phyloP scores from a whole-genome alignment of 2,329 filamentous ascomycete genomes.

The Bipolaris oryzae region DNA sequence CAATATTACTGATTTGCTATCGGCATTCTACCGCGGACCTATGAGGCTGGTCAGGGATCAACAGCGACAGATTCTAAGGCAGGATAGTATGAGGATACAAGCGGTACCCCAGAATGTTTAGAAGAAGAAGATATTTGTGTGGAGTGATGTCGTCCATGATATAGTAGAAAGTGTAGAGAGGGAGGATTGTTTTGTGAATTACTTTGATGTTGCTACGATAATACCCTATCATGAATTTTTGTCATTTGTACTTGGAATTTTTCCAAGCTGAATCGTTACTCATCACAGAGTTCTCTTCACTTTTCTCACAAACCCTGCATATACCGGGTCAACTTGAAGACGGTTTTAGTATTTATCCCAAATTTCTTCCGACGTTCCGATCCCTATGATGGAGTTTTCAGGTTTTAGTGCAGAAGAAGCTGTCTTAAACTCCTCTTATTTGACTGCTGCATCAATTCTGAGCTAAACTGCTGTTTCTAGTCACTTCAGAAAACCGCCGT shows the following conservation, averaged over 20 bases:
- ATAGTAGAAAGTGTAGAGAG: background rate
- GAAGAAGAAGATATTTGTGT: background rate
- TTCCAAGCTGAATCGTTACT: background rate
- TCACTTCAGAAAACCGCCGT: too few species aligned
- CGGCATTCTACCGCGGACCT: slow-evolving; percentile 36
- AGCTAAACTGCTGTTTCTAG: too few species aligned
- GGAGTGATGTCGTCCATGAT: background rate
- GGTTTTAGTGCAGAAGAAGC: too few species aligned
- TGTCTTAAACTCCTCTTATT: too few species aligned
- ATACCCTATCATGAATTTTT: background rate
- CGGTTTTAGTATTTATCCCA: too few species aligned
- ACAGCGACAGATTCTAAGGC: slow-evolving; percentile 30
- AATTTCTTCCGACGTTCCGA: too few species aligned
- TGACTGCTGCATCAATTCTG: too few species aligned
- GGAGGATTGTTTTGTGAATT: background rate
- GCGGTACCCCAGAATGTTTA: background rate
- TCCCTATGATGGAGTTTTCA: too few species aligned
- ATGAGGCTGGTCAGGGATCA: slow-evolving; percentile 41
- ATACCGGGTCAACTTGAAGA: too few species aligned
- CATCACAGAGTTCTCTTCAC: background rate
- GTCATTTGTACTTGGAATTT: background rate
- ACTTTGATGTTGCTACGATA: background rate
- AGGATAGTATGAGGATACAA: slow-evolving; percentile 24
- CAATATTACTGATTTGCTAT: slow-evolving; percentile 38
- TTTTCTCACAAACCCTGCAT: too few species aligned